Base-by-base conservation (phyloP, 148 eudicot genomes). In the Suaeda aralocaspica region DNA sequence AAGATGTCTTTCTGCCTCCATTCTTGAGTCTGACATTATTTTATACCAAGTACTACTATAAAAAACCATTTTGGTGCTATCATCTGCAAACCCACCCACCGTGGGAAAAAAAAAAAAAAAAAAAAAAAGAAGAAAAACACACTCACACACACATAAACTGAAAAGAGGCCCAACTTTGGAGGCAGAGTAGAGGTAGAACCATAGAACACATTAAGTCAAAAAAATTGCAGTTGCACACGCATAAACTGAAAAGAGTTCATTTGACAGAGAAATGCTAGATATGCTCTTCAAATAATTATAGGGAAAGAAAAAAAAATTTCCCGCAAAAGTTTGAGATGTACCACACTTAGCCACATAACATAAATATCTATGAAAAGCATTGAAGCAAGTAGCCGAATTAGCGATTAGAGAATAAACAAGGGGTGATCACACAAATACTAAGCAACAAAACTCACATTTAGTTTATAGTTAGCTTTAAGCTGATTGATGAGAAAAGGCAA, bases 401-500 rank as follows among this genome's bases (percentile, higher is more conserved):
- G n/a, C n/a, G n/a, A 64, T 14, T 4, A 26, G 14, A 60, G 22
- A 71, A 33, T 46, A 71, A 36, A 71, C 44, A 33, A 46, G 24
- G 62, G 13, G 29, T 59, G 11, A 22, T 33, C 13, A 46, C 55
- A 34, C 41, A 33, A 62, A 22, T 11, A 26, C 34, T 9, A 26
- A 57, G 61, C 61, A 55, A 14, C 21, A 9, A 72, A 5, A 77
- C 87, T 85, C 72, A 89, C 96, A 64, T 80, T 84, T 49, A 89
- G 77, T 77, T 80, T 86, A 72, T 86, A 64, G 56, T 85, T 85
- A 52, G 85, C 69, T 77, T 84, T 88, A 29, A 85, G 81, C 70
- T 85, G 90, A 82, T 78, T 81, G 46, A 91, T 75, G 77, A 81
- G 68, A 34, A 88, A 64, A 41, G 97, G 97, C 66, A 89, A 15